These are phyloP conservation scores for Corallochytrium limacisporum DNA, from an alignment of 78 protist species.

Conservation along the genomic window DNA sequence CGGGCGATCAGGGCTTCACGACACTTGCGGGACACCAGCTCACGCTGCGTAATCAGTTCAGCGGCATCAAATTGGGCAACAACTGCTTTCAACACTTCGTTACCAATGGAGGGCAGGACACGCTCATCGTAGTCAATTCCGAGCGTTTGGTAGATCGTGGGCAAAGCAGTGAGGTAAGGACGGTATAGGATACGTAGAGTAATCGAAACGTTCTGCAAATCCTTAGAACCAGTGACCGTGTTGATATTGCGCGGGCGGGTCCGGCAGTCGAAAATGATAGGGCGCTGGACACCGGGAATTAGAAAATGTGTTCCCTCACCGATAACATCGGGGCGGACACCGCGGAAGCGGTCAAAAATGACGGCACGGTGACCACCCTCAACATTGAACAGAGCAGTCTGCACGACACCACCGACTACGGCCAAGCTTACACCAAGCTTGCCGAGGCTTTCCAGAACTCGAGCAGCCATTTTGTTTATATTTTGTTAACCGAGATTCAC, in stretches of 20 bases:
- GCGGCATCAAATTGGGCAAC: slow-evolving; percentile 69
- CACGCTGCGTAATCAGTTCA: slow-evolving; percentile 61
- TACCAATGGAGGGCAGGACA: slow-evolving; percentile 51
- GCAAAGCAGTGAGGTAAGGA: slow-evolving; percentile 28
- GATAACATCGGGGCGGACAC: background rate
- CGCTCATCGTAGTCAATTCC: slow-evolving; percentile 63
- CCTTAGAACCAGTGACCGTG: slow-evolving; percentile 39
- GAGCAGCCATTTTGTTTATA: background rate
- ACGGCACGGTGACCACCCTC: slow-evolving; percentile 58
- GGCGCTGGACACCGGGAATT: slow-evolving; percentile 36
- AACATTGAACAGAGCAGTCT: slow-evolving; percentile 23
- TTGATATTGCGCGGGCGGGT: slow-evolving; percentile 33
- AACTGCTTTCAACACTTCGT: slow-evolving; percentile 47
- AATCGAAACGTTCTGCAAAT: slow-evolving; percentile 57
- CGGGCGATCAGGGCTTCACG: slow-evolving; percentile 8
- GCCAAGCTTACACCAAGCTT: slow-evolving; percentile 16
- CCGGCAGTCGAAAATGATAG: slow-evolving; percentile 39
- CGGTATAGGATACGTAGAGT: slow-evolving; percentile 52
- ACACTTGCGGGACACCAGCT: slow-evolving; percentile 32
- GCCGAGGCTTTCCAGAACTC: background rate
- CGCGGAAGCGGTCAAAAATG: slow-evolving; percentile 38
- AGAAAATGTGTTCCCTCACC: slow-evolving; percentile 33
- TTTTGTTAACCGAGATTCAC: no score
- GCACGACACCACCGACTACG: slow-evolving; percentile 4
- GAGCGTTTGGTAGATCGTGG: slow-evolving; percentile 13